These are phyloP conservation scores for Trametes cingulata DNA, from an alignment of 768 basidiomycete genomes.

Conservation along the genomic window DNA sequence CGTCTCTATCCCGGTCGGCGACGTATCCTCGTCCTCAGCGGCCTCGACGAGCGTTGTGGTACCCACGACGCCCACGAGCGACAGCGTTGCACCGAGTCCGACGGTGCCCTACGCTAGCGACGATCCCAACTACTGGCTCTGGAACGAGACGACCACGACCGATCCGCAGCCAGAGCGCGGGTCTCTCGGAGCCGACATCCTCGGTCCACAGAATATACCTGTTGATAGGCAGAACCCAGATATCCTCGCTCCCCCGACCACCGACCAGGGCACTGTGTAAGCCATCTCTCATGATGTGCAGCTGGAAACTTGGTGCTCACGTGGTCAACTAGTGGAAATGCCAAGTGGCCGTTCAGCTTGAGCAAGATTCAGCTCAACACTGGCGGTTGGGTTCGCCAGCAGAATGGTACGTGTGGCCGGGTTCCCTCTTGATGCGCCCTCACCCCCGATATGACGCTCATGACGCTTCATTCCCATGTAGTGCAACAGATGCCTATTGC, in stretches of 20 bases:
- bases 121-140: slow-evolving; percentile 24
- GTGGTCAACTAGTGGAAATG: slow-evolving; percentile 21
- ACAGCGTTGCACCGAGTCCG: slow-evolving; percentile 12
- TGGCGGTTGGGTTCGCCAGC: slow-evolving; percentile 39
- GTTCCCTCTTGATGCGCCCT: too few species aligned
- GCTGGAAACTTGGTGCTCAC: neutral
- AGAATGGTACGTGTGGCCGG: slow-evolving; percentile 33
- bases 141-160: slow-evolving; percentile 20
- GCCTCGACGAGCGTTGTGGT: neutral
- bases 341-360: slow-evolving; percentile 37
- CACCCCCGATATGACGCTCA: neutral
- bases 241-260: slow-evolving; percentile 36
- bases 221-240: slow-evolving; percentile 36
- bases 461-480: neutral
- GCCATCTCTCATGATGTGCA: neutral
- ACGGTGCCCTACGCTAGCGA: slow-evolving; percentile 27
- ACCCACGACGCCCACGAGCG: slow-evolving; percentile 11
- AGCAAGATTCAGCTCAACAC: slow-evolving; percentile 38
- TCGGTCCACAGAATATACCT: slow-evolving; percentile 34
- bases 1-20: slow-evolving; percentile 8
- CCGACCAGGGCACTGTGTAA: slow-evolving; percentile 34
- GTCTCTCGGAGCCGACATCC: slow-evolving; percentile 27
- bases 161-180: slow-evolving; percentile 27
- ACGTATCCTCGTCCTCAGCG: neutral
- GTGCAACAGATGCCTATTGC: slow-evolving; percentile 35